These are phyloP conservation scores for Lepraria neglecta DNA, from an alignment of 495 filamentous ascomycete genomes.

Conservation along the genomic window DNA sequence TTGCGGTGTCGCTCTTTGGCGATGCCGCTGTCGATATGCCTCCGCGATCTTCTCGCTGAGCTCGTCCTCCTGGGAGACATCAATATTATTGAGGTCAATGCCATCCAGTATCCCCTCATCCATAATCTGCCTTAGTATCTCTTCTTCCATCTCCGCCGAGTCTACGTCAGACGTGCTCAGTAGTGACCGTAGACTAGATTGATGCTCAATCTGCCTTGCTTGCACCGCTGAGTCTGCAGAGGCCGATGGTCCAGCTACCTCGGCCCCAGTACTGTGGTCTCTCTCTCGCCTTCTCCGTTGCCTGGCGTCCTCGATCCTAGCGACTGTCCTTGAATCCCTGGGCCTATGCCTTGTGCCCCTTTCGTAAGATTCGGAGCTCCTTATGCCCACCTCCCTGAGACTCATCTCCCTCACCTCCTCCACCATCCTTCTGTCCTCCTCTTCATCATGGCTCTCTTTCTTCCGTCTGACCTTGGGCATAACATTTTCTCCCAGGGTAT, in stretches of 20 bases:
- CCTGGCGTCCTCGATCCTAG: constrained; percentile 37
- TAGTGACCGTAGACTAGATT: constrained; percentile 76
- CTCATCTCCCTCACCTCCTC: constrained; percentile 66
- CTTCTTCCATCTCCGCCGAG: constrained; percentile 69
- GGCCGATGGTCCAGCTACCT: constrained; percentile 8
- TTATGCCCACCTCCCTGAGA: constrained; percentile 56
- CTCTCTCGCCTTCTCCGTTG: constrained; percentile 42
- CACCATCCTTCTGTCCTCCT: constrained; percentile 63
- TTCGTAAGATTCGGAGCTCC: constrained; percentile 29
- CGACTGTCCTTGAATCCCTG: constrained; percentile 33
- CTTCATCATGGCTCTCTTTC: constrained; percentile 45
- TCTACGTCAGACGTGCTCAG: constrained; percentile 71
- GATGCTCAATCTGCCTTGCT: constrained; percentile 66
- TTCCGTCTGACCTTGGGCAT: constrained; percentile 49
- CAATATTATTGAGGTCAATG: constrained; percentile 75
- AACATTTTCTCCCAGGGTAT: constrained; percentile 72
- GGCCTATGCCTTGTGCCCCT: constrained; percentile 30
- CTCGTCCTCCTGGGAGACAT: constrained; percentile 71
- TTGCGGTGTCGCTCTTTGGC: constrained; percentile 24
- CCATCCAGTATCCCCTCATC: constrained; percentile 83
- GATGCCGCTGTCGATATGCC: constrained; percentile 69
- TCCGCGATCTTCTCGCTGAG: constrained; percentile 83
- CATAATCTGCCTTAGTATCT: constrained; percentile 81
- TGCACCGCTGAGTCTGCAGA: constrained; percentile 23
- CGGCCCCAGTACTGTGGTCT: constrained; percentile 36